Base-by-base conservation (phyloP, 805 yeast species). In the Suhomyces emberorum region DNA sequence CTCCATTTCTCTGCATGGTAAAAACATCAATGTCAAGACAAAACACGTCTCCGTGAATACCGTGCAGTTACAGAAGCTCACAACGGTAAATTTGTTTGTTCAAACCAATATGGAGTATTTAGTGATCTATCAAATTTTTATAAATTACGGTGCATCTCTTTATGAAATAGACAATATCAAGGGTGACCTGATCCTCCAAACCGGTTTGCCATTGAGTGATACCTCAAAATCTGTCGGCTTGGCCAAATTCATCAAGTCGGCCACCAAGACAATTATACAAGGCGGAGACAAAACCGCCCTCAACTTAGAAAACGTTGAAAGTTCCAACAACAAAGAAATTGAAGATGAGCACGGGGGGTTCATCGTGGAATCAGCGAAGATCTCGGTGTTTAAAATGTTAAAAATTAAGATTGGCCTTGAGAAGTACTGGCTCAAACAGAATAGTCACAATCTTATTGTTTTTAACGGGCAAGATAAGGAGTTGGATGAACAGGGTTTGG, bases 1-100 rank as follows among this genome's bases (percentile, higher is more conserved):
- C 15, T 72, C 80, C 3, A 39, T 78, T 11, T 57, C 61, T 17
- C 56, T 57, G 15, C 72, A 70, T 55, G 85, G 85, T 1, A 38
- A 46, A 7, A 78, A 79, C 51, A 30, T 47, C 17, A 48, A 56
- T 16, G 49, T 76, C 7, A 53, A 70, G 24, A 59, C 73, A 1
- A 69, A 72, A 21, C 51, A 57, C 25, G 46, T 57, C 12, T 52
- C 61, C 4, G 58, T 59, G 10, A 65, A 71, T 36, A 62, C 72
- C 10, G 56, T 61, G 28, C 54, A 55, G 24, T 48, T 54, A 23
- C 62, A 55, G 24, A 56, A 55, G 38, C 41, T 58, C 31, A 41
- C 42, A 16, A 55, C 55, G 11, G 38, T 49, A 4, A 59, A 63
- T 34, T 50, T 73, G 38, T 69, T 73, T 30, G 52, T 73, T 6